phyloP scores from a whole-genome alignment of 441 rosid species.

The Brassica hybrid region DNA sequence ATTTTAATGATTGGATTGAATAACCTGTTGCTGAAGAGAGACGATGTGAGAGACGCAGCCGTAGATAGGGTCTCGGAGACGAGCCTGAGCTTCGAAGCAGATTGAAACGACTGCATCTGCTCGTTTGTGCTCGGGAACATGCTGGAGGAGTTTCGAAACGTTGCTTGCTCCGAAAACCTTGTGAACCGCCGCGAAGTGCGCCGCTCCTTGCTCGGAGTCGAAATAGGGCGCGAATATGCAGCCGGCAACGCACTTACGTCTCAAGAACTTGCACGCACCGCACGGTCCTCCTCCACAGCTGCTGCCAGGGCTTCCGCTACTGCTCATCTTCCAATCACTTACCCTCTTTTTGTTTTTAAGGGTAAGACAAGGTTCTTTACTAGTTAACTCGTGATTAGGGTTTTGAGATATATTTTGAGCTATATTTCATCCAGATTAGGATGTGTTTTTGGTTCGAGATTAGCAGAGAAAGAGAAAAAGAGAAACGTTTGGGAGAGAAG shows the following conservation, averaged over 20 bases:
- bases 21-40: conserved; percentile 93
- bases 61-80: conserved; percentile 86
- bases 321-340: conserved; percentile 31
- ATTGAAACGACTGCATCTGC: conserved; percentile 84
- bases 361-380: neutral
- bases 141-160: conserved; percentile 77
- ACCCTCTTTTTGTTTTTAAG: neutral
- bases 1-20: neutral
- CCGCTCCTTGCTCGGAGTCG: conserved; percentile 90
- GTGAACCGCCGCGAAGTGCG: conserved; percentile 93
- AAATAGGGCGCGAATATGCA: conserved; percentile 93
- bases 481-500: conserved; percentile 32
- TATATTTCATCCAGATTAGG: conserved; percentile 13
- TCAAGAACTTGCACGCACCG: conserved; percentile 93
- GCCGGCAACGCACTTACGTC: conserved; percentile 84
- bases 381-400: conserved; percentile 31
- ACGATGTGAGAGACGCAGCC: conserved; percentile 94
- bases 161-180: conserved; percentile 97
- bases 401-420: conserved; percentile 3
- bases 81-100: conserved; percentile 90
- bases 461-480: neutral
- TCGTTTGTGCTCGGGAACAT: conserved; percentile 71
- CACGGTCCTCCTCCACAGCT: conserved; percentile 70
- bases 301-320: conserved; percentile 50
- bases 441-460: conserved; percentile 13